Evolutionary conservation across 805 yeast genomes (phyloP), one percentile per base, ranked within the genome.

Genomic region (Priceomyces fermenticarens): DNA sequence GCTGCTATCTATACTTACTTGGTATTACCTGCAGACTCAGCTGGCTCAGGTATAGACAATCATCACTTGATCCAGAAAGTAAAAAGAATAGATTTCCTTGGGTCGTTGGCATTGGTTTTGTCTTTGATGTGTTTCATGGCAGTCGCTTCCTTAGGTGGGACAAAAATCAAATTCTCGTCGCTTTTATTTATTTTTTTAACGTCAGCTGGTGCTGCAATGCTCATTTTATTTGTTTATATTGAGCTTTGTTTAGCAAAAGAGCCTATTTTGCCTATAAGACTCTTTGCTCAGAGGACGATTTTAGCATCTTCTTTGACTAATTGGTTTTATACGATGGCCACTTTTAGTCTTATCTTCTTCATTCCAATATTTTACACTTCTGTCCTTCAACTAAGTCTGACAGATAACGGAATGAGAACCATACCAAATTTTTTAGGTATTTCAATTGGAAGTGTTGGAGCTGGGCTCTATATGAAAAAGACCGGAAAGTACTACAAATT

Each of bases 341-440:
- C 76, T 12, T 85, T 76, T 56, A 66, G 88, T 1, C 70, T 73
- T 47, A 56, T 87, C 41, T 88, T 73, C 62, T 87, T 81, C 59
- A 71, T 81, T 3, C 96, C 96, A 1, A 71, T 88, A 13, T 85
- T 72, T 53, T 80, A 77, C 58, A 63, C 76, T 11, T 63, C 85
- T 0, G 85, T 80, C 2, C 55, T 73, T 45, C 72, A 70, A 10
- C 57, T 77, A 30, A 54, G 76, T 3, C 76, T 87, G 2, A 74
- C 83, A 5, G 64, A 77, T 42, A 76, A 77, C 30, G 88, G 88
- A 3, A 49, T 70, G 23, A 65, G 87, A 46, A 57, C 80, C 41
- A 58, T 81, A 23, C 85, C 88, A 8, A 83, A 84, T 53, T 85
- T 86, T 52, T 52, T 84, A 32, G 87, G 85, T 10, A 80, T 82